These are phyloP conservation scores for Eutypa lata DNA, from an alignment of 2,329 filamentous ascomycete species.

Conservation along the genomic window DNA sequence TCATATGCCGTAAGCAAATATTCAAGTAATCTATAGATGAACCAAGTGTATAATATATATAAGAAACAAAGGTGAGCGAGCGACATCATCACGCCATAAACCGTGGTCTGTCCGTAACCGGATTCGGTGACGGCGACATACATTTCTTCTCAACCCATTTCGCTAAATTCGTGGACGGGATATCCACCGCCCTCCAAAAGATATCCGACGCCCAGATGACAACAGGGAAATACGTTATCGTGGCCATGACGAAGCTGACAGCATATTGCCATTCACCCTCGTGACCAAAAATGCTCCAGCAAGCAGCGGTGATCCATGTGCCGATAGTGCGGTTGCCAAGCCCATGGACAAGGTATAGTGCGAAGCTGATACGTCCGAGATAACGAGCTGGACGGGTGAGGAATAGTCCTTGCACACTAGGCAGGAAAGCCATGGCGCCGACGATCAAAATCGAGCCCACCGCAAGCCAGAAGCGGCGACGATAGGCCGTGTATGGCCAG, in stretches of 20 bases:
- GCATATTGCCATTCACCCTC: constrained; percentile 23
- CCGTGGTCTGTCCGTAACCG: background rate
- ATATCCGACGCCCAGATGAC: constrained; percentile 52
- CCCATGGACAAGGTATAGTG: constrained; percentile 58
- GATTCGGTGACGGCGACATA: constrained; percentile 7
- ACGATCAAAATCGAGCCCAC: constrained; percentile 34
- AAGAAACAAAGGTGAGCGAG: too few relatives aligned
- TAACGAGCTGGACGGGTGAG: constrained; percentile 45
- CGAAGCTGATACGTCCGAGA: constrained; percentile 54
- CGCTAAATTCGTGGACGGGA: constrained; percentile 24
- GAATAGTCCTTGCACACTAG: constrained; percentile 20
- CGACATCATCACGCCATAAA: background rate
- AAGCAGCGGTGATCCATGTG: constrained; percentile 19
- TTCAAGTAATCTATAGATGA: too few relatives aligned
- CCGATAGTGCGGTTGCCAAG: constrained; percentile 29
- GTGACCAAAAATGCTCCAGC: constrained; percentile 32
- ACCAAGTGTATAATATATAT: too few relatives aligned
- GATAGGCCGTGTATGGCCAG: constrained; percentile 26
- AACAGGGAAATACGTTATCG: constrained; percentile 23
- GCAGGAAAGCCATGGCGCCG: constrained; percentile 23
- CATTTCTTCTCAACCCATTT: constrained; percentile 25
- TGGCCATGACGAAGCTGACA: constrained; percentile 22
- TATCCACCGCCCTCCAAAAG: constrained; percentile 34
- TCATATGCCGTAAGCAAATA: too few relatives aligned
- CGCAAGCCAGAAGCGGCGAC: constrained; percentile 27